Base-by-base conservation (phyloP, 2,329 filamentous ascomycete species). In the Colletotrichum kahawae region DNA sequence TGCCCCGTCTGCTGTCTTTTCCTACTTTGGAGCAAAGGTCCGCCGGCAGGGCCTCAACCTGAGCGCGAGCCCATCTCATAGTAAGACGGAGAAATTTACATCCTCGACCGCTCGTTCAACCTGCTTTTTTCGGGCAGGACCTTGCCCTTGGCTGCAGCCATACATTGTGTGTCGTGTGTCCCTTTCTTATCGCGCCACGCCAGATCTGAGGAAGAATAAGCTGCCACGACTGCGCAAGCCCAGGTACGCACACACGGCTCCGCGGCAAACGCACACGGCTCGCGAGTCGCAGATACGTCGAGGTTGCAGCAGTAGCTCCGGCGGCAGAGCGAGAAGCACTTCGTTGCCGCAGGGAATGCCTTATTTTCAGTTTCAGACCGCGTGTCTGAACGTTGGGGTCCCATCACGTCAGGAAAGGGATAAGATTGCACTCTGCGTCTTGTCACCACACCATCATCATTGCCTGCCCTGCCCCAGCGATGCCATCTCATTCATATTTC, bases 331-430 rank as follows among this genome's bases (percentile, higher is more conserved):
- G n/a, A 67, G 31, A 67, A 48, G 43, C 29, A 67, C 14, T 43
- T 71, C 33, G 51, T 21, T 67, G 31, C 33, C 16, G 24, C 66
- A 64, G 34, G 66, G 33, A 64, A 48, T 14, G 29, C 48, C 27
- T 18, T 10, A 31, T 33, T 56, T n/a, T 57, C 57, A 56, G 66
- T 73, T 70, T 70, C 70, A 57, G 31, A 59, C 48, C 36, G 57
- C 71, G 59, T 70, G 48, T 70, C 66, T 70, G n/a, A 43, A 38
- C 51, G 29, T 54, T 5, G 48, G 48, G 57, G 33, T 56, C 64
- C 27, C 62, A 71, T 75, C 68, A n/a, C 54, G 60, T 74, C 67
- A 54, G 57, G n/a, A 51, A 51, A 63, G 72, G 72, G 27, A 75
- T 71, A 63, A 56, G 54, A 54, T 71, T 70, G 59, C 57, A 24